phyloP scores from a whole-genome alignment of 148 eudicot genomes.

The Rhododendron williamsianum region DNA sequence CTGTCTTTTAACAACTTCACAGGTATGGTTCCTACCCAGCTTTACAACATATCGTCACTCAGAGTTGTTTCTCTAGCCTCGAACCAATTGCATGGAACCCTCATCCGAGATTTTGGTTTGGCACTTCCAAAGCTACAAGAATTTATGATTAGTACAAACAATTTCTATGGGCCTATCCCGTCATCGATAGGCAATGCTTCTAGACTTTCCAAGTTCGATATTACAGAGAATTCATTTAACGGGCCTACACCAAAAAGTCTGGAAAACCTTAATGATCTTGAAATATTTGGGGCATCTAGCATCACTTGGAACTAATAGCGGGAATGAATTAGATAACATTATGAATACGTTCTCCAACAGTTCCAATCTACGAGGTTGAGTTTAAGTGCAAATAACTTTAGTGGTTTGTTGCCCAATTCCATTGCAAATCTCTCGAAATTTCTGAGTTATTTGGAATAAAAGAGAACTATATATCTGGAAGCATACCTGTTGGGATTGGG shows the following conservation, averaged over 20 bases:
- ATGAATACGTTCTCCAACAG: background rate
- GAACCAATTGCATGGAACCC: no score
- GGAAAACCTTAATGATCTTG: background rate
- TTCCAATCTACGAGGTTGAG: background rate
- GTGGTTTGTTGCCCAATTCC: background rate
- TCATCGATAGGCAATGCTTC: slow-evolving; percentile 13
- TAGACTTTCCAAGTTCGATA: background rate
- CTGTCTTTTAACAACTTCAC: no score
- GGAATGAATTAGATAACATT: no score
- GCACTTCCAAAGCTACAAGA: slow-evolving; percentile 8
- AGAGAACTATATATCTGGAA: slow-evolving; percentile 4
- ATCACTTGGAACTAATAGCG: no score
- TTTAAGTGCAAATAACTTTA: background rate
- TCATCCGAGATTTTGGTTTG: background rate
- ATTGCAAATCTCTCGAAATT: slow-evolving; percentile 4
- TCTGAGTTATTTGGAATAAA: background rate
- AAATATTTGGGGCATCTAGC: no score
- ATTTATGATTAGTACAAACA: background rate
- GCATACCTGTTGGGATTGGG: slow-evolving; percentile 5
- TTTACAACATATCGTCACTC: no score
- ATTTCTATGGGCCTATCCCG: background rate
- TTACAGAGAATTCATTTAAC: background rate
- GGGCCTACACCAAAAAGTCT: slow-evolving; percentile 3
- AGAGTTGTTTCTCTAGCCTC: no score
- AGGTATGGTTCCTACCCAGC: no score